Evolutionary conservation across 176 grass and related monocot species (phyloP).

Genomic region (Phoenix dactylifera): DNA sequence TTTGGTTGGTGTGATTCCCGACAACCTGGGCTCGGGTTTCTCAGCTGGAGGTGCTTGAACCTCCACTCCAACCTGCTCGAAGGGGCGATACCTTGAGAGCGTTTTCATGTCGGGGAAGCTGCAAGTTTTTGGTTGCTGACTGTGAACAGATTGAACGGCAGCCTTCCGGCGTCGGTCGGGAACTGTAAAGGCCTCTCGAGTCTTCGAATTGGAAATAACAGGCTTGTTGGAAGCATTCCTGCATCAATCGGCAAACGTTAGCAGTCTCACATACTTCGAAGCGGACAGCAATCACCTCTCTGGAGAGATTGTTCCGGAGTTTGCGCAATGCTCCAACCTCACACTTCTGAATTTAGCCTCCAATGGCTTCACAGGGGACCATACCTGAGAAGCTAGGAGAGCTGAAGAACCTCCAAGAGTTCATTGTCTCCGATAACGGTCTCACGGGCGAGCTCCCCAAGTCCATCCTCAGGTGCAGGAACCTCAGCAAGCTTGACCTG

Average conservation of each 20-base stretch:
- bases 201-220: constrained; percentile 72
- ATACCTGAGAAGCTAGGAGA: constrained; percentile 47
- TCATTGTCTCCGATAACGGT: constrained; percentile 56
- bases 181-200: constrained; percentile 66
- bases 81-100: constrained; percentile 54
- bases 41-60: constrained; percentile 57
- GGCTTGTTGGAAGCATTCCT: constrained; percentile 51
- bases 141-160: constrained; percentile 65
- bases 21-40: constrained; percentile 45
- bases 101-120: constrained; percentile 58
- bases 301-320: constrained; percentile 51
- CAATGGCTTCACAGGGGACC: constrained; percentile 54
- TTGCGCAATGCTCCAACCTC: constrained; percentile 65
- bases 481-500: constrained; percentile 85
- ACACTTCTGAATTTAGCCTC: constrained; percentile 77
- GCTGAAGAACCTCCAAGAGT: constrained; percentile 70
- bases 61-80: constrained; percentile 83
- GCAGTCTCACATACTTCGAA: constrained; percentile 87
- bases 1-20: constrained; percentile 52
- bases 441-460: constrained; percentile 55
- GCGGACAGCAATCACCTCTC: constrained; percentile 65
- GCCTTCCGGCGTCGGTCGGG: constrained; percentile 44
- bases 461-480: constrained; percentile 62
- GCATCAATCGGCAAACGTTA: constrained; percentile 47
- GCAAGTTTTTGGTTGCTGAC: constrained; percentile 77